Base-by-base conservation (phyloP, 805 yeast genomes). In the Yarrowia sp. region DNA sequence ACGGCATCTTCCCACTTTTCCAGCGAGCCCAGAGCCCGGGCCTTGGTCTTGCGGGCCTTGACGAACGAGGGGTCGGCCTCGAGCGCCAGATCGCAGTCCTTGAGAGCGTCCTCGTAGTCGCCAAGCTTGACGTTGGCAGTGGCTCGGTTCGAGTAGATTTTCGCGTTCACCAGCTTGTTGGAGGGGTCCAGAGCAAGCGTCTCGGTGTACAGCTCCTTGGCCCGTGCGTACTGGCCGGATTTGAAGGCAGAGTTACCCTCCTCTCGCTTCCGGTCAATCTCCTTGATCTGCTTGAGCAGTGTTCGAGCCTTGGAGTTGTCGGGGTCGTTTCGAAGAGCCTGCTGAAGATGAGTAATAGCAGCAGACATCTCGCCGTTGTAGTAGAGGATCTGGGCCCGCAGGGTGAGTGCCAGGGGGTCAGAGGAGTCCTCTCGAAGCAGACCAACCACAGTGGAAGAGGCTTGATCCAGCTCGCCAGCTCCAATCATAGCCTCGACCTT, bases 121-220 rank as follows among this genome's bases (percentile, higher is more conserved):
- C 92, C 97, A 64, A 89, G 77, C 75, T 90, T 88, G 74, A 91
- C 83, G 72, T 91, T 88, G 0, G 90, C 96, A 70, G 93, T 92
- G 0, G 98, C 97, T 72, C 97, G 83, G 78, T 94, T 94, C 10
- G 97, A 88, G 75, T 82, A 91, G 71, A 89, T 87, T 69, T 74
- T 76, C 59, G 79, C 69, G 68, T 75, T 77, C 15, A 73, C 73
- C 41, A 88, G 83, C 1, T 90, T 86, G 65, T 88, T 87, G 12
- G 78, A 72, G 2, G 84, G 80, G 72, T 89, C 89, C 14, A 89
- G 72, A 38, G 83, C 88, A 43, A 94, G 89, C 9, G 97, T 98
- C 70, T 83, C 77, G 1, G 94, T 84, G 77, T 95, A 94, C 3
- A 82, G 76, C 11, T 84, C 87, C n/a, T 88, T 80, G 8, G 98